Base-by-base conservation (phyloP, 208 protist species). In the Novymonas esmeraldas region DNA sequence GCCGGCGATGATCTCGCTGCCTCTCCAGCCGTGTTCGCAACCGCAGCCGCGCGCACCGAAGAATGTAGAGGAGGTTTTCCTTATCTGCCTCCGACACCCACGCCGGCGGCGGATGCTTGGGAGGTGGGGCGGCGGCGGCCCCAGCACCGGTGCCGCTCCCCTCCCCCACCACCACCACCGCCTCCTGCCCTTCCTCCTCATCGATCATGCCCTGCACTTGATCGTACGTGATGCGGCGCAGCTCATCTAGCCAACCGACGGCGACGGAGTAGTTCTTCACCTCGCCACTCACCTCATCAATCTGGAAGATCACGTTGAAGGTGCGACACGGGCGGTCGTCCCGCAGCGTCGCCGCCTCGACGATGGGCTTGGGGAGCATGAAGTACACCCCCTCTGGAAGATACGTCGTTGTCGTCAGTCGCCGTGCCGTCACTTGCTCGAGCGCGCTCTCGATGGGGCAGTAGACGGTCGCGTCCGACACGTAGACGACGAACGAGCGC, bases 161-260 rank as follows among this genome's bases (percentile, higher is more conserved):
- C 22, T 24, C 29, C 7, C 5, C 48, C 13, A 7, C 36, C 13
- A 20, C 33, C 26, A 26, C 24, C 3, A n/a, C 29, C n/a, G 18
- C 34, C 52, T 42, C 26, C 51, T 1, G 52, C 22, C 11, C 28
- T 36, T 68, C 52, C n/a, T 33, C 63, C 44, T 48, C 31, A 42
- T 87, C 73, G 28, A 93, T 73, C 18, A 96, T 62, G 29, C 45
- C 62, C 61, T 96, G 92, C 18, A 92, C 76, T 49, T 87, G 83
- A 39, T 95, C 89, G 72, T 96, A 96, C 0, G 92, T 96, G 67
- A 96, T 79, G 66, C 92, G 88, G 16, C 92, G 88, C 26, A 96
- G 73, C 75, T 82, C 56, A 13, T 77, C 20, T 51, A 96, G 68
- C 87, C 87, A 93, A 0, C 86, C 86, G 14, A 96, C 89, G 29